These are phyloP conservation scores for Fraxinus albicans DNA, from an alignment of 305 asterid genomes.

Conservation along the genomic window DNA sequence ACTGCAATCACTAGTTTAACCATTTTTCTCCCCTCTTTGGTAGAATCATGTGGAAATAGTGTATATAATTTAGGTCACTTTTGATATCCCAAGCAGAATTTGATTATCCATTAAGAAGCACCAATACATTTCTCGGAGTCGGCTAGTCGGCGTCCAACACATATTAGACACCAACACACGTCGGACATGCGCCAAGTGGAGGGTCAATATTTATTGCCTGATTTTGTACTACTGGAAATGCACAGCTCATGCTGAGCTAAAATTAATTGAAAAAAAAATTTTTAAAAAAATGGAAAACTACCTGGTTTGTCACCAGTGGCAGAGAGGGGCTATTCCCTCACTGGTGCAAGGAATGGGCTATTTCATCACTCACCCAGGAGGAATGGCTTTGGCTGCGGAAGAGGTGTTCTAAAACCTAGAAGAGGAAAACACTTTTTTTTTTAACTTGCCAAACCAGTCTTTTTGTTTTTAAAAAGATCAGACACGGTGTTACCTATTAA, in stretches of 20 bases:
- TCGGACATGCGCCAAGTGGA: not conserved
- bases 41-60: not conserved
- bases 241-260: not conserved
- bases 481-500: not conserved
- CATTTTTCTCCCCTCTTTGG: constrained; percentile 1
- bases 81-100: constrained; percentile 3
- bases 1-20: constrained; percentile 15
- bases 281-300: not conserved
- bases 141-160: not conserved
- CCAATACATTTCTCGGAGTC: not conserved
- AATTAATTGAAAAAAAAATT: not conserved
- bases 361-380: not conserved
- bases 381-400: not conserved
- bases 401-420: not conserved
- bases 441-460: not conserved
- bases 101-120: not conserved
- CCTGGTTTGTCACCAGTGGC: not conserved
- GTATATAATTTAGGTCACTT: constrained; percentile 1
- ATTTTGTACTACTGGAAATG: not conserved
- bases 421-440: not conserved
- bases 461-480: not conserved
- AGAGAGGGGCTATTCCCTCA: not conserved
- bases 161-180: not conserved
- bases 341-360: not conserved
- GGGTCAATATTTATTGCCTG: not conserved